Conservation (phyloP, 2,329 filamentous ascomycete genomes). For the Pleurostoma richardsiae region DNA sequence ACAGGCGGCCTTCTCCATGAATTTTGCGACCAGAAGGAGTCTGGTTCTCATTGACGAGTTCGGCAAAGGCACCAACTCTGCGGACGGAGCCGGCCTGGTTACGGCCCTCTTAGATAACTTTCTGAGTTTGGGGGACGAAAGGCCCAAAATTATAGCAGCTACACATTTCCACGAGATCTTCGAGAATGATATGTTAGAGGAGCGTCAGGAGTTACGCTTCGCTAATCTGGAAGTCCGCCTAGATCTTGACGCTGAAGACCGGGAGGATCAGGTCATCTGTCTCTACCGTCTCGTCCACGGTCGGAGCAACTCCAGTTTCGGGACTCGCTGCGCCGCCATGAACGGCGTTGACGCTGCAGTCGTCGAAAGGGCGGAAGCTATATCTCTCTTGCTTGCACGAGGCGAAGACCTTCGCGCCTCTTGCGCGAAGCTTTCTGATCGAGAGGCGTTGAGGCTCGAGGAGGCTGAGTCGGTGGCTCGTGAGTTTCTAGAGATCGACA, state of each 20-base stretch:
- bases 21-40: slow-evolving; percentile 68
- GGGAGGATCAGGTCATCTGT: slow-evolving; percentile 63
- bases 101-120: slow-evolving; percentile 55
- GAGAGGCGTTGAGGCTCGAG: slow-evolving; percentile 62
- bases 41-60: slow-evolving; percentile 93
- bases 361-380: slow-evolving; percentile 68
- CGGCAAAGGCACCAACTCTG: slow-evolving; percentile 56
- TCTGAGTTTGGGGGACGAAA: slow-evolving; percentile 32
- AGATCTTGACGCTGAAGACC: slow-evolving; percentile 41
- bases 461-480: slow-evolving; percentile 60
- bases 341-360: slow-evolving; percentile 75
- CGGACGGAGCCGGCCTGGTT: slow-evolving; percentile 55
- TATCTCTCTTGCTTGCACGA: slow-evolving; percentile 62
- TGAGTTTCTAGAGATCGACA: slow-evolving; percentile 45
- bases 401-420: slow-evolving; percentile 73
- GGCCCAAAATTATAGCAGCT: slow-evolving; percentile 54
- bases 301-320: slow-evolving; percentile 75
- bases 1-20: slow-evolving; percentile 74
- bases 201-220: slow-evolving; percentile 48
- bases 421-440: slow-evolving; percentile 61
- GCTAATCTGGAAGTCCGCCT: slow-evolving; percentile 69
- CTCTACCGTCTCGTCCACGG: slow-evolving; percentile 68
- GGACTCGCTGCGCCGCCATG: slow-evolving; percentile 76
- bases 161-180: slow-evolving; percentile 72
- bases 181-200: slow-evolving; percentile 51